phyloP scores from a whole-genome alignment of 2,329 filamentous ascomycete species.

The Amylocarpus encephaloides region DNA sequence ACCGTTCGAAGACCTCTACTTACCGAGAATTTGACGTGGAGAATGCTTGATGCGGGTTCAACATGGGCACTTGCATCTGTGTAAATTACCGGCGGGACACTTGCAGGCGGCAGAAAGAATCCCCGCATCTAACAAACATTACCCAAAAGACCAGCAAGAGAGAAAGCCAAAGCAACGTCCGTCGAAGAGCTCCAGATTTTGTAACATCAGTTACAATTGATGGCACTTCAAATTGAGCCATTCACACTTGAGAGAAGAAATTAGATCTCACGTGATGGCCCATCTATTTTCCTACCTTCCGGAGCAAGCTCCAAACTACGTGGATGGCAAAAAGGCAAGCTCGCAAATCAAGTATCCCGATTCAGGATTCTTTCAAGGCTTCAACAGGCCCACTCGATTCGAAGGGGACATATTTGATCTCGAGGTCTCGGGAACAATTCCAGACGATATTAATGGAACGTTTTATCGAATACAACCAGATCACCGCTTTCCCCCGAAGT shows the following conservation, averaged over 20 bases:
- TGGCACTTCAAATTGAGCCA: neutral
- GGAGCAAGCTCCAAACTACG: constrained; percentile 13
- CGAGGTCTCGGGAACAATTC: constrained; percentile 36
- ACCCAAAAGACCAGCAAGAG: neutral
- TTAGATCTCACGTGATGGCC: constrained; percentile 14
- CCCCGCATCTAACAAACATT: neutral
- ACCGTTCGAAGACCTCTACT: no score
- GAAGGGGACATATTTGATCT: constrained; percentile 36
- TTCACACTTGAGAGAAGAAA: neutral
- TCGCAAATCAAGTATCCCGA: constrained; percentile 18
- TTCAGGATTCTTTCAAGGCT: constrained; percentile 33
- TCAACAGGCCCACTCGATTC: constrained; percentile 35
- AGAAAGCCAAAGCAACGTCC: neutral
- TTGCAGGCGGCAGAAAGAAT: no score
- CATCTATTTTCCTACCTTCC: constrained; percentile 17
- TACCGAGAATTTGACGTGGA: no score
- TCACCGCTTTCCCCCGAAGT: constrained; percentile 46
- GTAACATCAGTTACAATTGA: no score
- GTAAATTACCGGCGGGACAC: no score
- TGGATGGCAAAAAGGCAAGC: constrained; percentile 14
- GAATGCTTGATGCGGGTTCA: no score
- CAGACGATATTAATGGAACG: constrained; percentile 38
- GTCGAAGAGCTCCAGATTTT: no score
- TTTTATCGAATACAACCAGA: constrained; percentile 40
- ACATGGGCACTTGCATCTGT: no score